phyloP scores from a whole-genome alignment of 768 basidiomycete species.

The Peribolospora baueri region DNA sequence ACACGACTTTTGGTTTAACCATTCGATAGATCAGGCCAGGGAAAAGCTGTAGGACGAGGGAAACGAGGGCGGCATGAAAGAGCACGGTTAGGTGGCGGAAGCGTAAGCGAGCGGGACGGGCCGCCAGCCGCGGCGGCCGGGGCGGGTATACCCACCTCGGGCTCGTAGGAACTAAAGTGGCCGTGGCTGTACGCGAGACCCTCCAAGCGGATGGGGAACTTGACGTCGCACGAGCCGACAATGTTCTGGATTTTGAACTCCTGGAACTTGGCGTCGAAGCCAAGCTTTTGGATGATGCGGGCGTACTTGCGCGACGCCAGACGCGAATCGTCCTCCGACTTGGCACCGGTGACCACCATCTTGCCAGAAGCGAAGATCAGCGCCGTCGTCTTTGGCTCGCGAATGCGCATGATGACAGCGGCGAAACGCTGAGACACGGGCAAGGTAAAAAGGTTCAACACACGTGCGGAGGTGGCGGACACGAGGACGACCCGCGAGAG shows the following conservation, averaged over 20 bases:
- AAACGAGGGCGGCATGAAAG: neutral
- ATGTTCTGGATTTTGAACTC: slow-evolving; percentile 99
- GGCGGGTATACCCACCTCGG: slow-evolving; percentile 41
- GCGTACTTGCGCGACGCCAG: slow-evolving; percentile 96
- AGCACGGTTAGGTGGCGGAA: neutral
- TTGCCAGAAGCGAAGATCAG: slow-evolving; percentile 98
- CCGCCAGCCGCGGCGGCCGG: neutral
- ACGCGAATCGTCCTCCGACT: slow-evolving; percentile 92
- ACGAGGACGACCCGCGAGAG: slow-evolving; percentile 6
- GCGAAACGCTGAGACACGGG: slow-evolving; percentile 65
- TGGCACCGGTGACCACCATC: slow-evolving; percentile 99
- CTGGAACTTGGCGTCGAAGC: slow-evolving; percentile 96
- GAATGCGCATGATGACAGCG: slow-evolving; percentile 99
- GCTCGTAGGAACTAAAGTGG: slow-evolving; percentile 91
- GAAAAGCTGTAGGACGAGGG: slow-evolving; percentile 41
- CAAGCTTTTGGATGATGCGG: slow-evolving; percentile 95
- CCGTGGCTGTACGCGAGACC: slow-evolving; percentile 94
- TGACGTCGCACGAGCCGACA: slow-evolving; percentile 91
- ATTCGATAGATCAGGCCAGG: slow-evolving; percentile 97
- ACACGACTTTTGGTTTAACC: slow-evolving; percentile 97
- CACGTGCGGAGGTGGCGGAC: slow-evolving; percentile 14
- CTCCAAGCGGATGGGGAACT: slow-evolving; percentile 93
- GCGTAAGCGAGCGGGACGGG: neutral
- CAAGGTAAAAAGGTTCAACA: neutral
- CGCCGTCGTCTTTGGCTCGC: slow-evolving; percentile 97